Percentiles rank a stretch among this genome's conserved stretches.
phyloP scores from a whole-genome alignment of 306 rosid genomes.

The Coriaria nepalensis region DNA sequence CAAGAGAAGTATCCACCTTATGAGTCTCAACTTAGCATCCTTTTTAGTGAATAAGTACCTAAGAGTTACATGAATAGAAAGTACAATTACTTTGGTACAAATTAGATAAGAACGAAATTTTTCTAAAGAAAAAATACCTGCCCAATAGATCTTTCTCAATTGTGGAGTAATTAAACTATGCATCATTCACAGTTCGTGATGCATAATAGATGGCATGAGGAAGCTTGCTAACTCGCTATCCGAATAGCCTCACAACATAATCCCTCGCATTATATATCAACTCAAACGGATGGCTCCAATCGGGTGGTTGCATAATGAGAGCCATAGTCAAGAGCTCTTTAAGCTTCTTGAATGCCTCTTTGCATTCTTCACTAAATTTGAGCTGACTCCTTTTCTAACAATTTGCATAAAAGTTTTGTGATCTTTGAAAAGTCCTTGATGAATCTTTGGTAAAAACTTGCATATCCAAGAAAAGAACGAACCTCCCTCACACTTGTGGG shows the following conservation, averaged over 20 bases:
- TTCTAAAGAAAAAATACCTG: background rate
- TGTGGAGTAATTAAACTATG: background rate
- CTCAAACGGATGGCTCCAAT: background rate
- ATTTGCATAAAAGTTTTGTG: background rate
- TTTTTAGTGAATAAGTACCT: background rate
- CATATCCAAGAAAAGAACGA: background rate
- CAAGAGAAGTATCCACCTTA: too few relatives aligned
- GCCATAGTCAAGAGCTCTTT: background rate
- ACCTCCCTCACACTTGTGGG: background rate
- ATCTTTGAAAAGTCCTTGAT: slow-evolving; percentile 4
- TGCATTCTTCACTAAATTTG: background rate
- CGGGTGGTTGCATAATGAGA: background rate
- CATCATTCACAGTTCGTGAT: background rate
- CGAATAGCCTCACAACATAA: background rate
- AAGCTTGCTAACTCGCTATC: background rate
- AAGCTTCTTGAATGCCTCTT: background rate
- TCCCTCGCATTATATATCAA: background rate
- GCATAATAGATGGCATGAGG: slow-evolving; percentile 3
- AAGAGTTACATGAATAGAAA: background rate
- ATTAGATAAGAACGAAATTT: background rate
- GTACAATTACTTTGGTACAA: too few relatives aligned
- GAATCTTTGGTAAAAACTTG: background rate
- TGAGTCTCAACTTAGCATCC: background rate
- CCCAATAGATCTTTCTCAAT: background rate
- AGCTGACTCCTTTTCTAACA: background rate